phyloP scores from a whole-genome alignment of 257 asterid genomes.

The Lavandula angustifolia region DNA sequence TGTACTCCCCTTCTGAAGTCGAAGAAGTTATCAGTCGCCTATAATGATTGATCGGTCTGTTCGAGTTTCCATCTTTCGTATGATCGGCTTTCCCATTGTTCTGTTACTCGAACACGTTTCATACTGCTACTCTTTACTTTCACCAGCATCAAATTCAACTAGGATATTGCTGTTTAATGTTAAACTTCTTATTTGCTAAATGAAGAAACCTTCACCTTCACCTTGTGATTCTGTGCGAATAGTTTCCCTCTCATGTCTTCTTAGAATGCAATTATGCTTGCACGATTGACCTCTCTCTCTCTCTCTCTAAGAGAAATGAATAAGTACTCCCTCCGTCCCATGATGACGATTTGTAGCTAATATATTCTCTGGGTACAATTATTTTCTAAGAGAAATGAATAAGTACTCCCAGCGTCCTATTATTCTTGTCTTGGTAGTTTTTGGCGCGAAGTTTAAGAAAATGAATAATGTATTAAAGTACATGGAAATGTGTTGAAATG shows the following conservation, averaged over 20 bases:
- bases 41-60: conserved; percentile 34
- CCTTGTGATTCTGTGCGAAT: not conserved
- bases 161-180: conserved; percentile 17
- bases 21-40: conserved; percentile 81
- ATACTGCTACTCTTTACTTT: conserved; percentile 8
- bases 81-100: not conserved
- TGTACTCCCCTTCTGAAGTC: conserved; percentile 76
- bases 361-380: too few species aligned
- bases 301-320: too few species aligned
- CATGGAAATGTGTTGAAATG: too few species aligned
- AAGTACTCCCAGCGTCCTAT: too few species aligned
- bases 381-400: too few species aligned
- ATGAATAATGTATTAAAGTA: too few species aligned
- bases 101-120: conserved; percentile 23
- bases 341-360: too few species aligned
- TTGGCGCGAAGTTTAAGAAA: too few species aligned
- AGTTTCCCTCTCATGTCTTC: not conserved
- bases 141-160: conserved; percentile 2
- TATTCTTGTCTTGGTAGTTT: too few species aligned
- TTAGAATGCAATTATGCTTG: not conserved
- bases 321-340: too few species aligned
- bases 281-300: not conserved
- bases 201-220: conserved; percentile 2
- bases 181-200: conserved; percentile 9
- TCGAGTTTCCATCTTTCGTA: not conserved